Base-by-base conservation (phyloP, 2,329 filamentous ascomycete genomes). In the Intubia oerlemansii region DNA sequence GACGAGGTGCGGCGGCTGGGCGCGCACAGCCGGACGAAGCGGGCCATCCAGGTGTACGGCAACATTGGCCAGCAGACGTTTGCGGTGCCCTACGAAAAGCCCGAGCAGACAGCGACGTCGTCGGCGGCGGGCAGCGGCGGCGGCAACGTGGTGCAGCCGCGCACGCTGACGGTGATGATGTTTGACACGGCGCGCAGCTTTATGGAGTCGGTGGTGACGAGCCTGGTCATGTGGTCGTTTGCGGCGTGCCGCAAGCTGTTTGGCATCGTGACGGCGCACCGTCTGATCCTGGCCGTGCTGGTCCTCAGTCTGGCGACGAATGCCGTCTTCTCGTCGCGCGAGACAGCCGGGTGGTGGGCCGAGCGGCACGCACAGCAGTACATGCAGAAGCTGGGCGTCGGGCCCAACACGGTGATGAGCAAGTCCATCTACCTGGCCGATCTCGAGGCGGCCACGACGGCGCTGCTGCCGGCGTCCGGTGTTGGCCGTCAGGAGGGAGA, bases 391-490 rank as follows among this genome's bases (percentile, higher is more conserved):
- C 53, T 95, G 10, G 85, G 85, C 8, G 70, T 95, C 7, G 63
- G 66, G 4, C 80, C 84, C 7, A 76, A 90, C 39, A 50, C 62
- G 13, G 64, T 75, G 36, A 85, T 93, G 78, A 78, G 75, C 50
- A 81, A 75, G 47, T 70, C 79, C 7, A 68, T 98, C 16, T 92
- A 88, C 45, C 52, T 93, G 32, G 61, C 60, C 29, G 85, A 95
- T 46, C 57, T 95, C 28, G 72, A 82, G 33, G 66, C 76, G 36
- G 68, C 65, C 11, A 48, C 57, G 3, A 38, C 37, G 10, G 15
- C 14, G 19, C 14, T 22, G 12, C 24, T 7, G 7, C n/a, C 5
- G 16, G n/a, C n/a, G 5, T 7, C 13, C 7, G 8, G 13, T n/a
- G 11, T 11, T 12, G 13, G 3, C 7, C 10, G 10, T 17, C 10